These are phyloP conservation scores for Dianthus caryophyllus DNA, from an alignment of 148 eudicot genomes.

Conservation along the genomic window DNA sequence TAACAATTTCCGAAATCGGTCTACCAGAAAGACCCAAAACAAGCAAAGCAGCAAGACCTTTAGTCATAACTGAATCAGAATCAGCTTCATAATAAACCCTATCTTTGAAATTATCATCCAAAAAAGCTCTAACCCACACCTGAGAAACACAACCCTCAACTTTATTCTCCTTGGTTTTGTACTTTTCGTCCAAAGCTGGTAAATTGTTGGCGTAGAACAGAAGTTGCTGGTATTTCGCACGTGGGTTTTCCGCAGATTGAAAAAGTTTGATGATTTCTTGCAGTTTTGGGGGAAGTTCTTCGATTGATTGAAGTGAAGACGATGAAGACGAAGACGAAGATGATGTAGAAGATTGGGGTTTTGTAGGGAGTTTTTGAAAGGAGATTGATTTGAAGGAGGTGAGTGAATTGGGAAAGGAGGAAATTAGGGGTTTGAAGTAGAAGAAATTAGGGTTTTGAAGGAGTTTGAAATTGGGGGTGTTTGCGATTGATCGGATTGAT, in stretches of 20 bases:
- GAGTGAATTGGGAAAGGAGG: conserved; percentile 23
- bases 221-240: conserved; percentile 81
- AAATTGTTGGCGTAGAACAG: conserved; percentile 65
- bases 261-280: conserved; percentile 75
- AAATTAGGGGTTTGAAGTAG: conserved; percentile 16
- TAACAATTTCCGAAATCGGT: conserved; percentile 54
- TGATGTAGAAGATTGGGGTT: conserved; percentile 31
- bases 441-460: neutral
- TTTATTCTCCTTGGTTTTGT: conserved; percentile 62
- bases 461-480: no score
- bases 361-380: conserved; percentile 48
- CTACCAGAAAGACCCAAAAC: conserved; percentile 82
- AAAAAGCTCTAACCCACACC: conserved; percentile 84
- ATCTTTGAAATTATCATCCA: conserved; percentile 30
- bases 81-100: conserved; percentile 63
- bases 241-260: conserved; percentile 60
- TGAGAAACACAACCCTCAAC: conserved; percentile 95
- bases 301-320: conserved; percentile 41
- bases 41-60: conserved; percentile 84
- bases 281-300: conserved; percentile 79
- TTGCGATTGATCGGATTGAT: no score
- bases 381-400: conserved; percentile 46
- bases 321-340: conserved; percentile 39
- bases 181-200: conserved; percentile 43
- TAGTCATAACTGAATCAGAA: conserved; percentile 76